A percentile compares a stretch with the other conserved stretches of the same genome.
These are phyloP conservation scores for Zizania latifolia DNA, from an alignment of 176 grass and related monocot species.

Conservation along the genomic window DNA sequence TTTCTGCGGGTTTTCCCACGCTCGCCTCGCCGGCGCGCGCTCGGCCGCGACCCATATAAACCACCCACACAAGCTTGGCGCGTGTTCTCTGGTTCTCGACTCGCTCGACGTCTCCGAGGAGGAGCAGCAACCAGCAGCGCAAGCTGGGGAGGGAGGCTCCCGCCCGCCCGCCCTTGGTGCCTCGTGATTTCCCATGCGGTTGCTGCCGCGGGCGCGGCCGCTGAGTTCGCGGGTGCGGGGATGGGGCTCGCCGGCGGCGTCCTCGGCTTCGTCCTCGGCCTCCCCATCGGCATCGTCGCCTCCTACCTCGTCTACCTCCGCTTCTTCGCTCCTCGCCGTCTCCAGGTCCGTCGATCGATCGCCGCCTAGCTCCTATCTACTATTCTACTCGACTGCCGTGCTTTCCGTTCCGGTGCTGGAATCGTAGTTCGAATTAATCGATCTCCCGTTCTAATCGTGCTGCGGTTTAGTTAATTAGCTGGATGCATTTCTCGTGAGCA, in stretches of 20 bases:
- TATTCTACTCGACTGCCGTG: neutral
- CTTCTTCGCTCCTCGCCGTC: conserved; percentile 16
- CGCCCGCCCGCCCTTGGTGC: neutral
- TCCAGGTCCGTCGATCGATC: conserved; percentile 18
- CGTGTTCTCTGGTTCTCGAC: too few species aligned
- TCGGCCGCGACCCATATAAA: too few species aligned
- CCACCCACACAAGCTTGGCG: too few species aligned
- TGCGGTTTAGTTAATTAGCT: neutral
- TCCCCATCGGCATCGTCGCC: conserved; percentile 34
- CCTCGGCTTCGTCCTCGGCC: conserved; percentile 41
- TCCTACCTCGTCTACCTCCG: conserved; percentile 40
- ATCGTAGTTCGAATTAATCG: neutral
- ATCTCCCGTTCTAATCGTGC: neutral
- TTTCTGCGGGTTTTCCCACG: too few species aligned
- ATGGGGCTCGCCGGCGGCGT: conserved; percentile 39
- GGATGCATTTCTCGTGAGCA: neutral
- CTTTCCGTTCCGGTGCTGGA: neutral
- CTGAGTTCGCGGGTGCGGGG: neutral
- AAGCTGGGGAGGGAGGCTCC: neutral
- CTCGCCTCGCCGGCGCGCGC: too few species aligned
- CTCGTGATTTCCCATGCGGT: neutral
- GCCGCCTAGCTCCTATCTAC: neutral
- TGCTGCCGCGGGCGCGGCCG: neutral
- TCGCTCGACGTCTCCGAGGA: too few species aligned
- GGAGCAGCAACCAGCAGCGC: too few species aligned